A percentile compares a stretch with the other conserved stretches of the same genome.
Conservation (phyloP, 1,284 basidiomycete genomes). For the Anthracocystis setariae region DNA sequence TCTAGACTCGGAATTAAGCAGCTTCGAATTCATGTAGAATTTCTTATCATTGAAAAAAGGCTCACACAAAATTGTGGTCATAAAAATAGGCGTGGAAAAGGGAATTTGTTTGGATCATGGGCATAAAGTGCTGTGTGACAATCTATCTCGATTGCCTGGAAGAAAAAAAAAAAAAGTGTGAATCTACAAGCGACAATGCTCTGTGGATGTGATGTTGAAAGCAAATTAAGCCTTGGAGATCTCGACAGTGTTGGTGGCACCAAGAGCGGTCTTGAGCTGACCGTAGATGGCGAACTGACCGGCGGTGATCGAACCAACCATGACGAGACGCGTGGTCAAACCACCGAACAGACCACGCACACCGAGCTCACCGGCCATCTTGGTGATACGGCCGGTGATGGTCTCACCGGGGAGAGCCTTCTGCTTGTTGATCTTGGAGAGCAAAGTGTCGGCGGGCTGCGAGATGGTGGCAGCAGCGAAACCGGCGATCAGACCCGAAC, state of each 20-base stretch:
- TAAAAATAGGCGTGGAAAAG: no score
- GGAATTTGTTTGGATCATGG: no score
- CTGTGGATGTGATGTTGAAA: neutral
- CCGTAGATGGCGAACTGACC: conserved; percentile 71
- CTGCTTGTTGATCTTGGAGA: conserved; percentile 74
- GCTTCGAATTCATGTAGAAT: no score
- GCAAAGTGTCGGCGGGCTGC: conserved; percentile 68
- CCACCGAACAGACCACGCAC: conserved; percentile 72
- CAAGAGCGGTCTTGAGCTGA: conserved; percentile 71
- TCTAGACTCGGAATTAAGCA: no score
- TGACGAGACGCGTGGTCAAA: conserved; percentile 68
- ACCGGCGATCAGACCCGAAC: conserved; percentile 67
- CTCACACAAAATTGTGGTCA: no score
- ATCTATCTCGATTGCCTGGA: neutral
- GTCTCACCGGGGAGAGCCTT: conserved; percentile 72
- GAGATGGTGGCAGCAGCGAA: conserved; percentile 67
- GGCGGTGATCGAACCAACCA: conserved; percentile 72
- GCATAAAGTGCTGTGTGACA: no score
- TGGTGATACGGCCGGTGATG: conserved; percentile 70
- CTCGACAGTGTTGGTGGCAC: conserved; percentile 70
- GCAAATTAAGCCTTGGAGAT: conserved; percentile 54
- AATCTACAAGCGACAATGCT: neutral
- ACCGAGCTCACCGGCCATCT: conserved; percentile 71
- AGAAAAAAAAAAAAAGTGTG: no score
- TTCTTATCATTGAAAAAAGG: no score